phyloP scores from a whole-genome alignment of 2,329 filamentous ascomycete genomes.

The Neonectria hederae region DNA sequence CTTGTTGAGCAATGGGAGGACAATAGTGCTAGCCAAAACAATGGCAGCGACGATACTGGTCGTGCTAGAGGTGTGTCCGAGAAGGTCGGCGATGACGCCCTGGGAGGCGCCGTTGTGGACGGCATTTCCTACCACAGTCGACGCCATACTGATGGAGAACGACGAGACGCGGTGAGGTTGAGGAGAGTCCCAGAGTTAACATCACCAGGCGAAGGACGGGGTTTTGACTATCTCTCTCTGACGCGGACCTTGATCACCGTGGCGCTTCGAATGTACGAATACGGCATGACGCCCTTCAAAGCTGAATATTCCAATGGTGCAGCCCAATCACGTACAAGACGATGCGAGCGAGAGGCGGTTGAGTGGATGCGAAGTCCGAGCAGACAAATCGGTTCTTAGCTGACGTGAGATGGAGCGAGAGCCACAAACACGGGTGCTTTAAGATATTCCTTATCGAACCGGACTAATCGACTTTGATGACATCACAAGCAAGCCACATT shows the following conservation, averaged over 20 bases:
- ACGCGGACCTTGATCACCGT: not conserved
- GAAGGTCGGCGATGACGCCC: not conserved
- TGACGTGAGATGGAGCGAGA: not conserved
- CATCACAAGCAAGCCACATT: not conserved
- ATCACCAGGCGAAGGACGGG: not conserved
- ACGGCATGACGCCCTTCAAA: not conserved
- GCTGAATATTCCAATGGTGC: not conserved
- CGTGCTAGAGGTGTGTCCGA: not conserved
- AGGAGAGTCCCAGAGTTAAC: not conserved
- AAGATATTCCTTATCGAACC: not conserved
- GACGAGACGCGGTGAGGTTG: not conserved
- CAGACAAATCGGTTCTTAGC: no score
- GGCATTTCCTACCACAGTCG: not conserved
- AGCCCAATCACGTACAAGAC: not conserved
- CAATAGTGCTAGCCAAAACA: constrained; percentile 19
- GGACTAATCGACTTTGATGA: not conserved
- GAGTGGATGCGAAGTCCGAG: no score
- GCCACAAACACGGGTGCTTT: no score
- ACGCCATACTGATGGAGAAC: not conserved
- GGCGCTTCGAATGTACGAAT: not conserved
- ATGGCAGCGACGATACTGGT: constrained; percentile 10
- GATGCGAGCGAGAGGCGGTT: not conserved
- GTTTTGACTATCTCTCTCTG: not conserved
- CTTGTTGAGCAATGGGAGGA: constrained; percentile 28
- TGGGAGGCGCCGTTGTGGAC: not conserved